A percentile compares a stretch with the other conserved stretches of the same genome.
phyloP scores from a whole-genome alignment of 176 grass and related monocot genomes.

The Puya raimondii region DNA sequence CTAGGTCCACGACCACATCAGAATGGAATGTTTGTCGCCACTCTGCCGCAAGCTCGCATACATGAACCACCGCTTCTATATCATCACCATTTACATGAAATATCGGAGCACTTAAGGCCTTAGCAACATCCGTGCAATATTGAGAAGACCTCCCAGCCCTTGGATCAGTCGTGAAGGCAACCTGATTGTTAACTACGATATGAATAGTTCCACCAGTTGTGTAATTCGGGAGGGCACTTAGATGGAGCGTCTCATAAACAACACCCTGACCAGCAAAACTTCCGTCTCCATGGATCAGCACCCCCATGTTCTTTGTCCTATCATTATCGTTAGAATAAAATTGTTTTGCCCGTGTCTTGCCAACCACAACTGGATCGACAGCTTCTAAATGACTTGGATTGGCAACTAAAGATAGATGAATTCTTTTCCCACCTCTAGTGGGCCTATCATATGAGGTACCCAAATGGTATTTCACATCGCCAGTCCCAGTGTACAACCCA shows the following conservation, averaged over 20 bases:
- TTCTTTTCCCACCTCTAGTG: conserved; percentile 75
- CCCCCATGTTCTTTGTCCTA: conserved; percentile 83
- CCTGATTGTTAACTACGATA: conserved; percentile 67
- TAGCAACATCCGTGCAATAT: conserved; percentile 68
- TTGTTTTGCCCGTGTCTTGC: conserved; percentile 88
- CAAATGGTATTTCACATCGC: conserved; percentile 94
- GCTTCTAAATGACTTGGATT: conserved; percentile 94
- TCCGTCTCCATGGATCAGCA: conserved; percentile 86
- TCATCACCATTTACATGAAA: conserved; percentile 95
- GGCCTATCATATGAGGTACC: conserved; percentile 92
- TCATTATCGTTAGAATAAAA: conserved; percentile 78
- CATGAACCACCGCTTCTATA: conserved; percentile 82
- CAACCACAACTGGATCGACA: conserved; percentile 79
- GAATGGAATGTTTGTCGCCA: conserved; percentile 94
- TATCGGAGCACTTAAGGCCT: conserved; percentile 60
- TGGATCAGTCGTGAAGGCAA: conserved; percentile 74
- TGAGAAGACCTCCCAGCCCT: conserved; percentile 61
- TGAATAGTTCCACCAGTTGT: conserved; percentile 89
- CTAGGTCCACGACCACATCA: conserved; percentile 81
- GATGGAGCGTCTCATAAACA: conserved; percentile 88
- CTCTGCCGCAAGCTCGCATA: conserved; percentile 81
- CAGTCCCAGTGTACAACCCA: conserved; percentile 87
- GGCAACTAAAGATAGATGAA: conserved; percentile 81
- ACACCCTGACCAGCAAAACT: conserved; percentile 96
- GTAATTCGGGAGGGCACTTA: conserved; percentile 88